Percentiles rank a stretch among this genome's conserved stretches.
Conservation (phyloP, 192 early-diverging fungal genomes). For the Podila clonocystis region DNA sequence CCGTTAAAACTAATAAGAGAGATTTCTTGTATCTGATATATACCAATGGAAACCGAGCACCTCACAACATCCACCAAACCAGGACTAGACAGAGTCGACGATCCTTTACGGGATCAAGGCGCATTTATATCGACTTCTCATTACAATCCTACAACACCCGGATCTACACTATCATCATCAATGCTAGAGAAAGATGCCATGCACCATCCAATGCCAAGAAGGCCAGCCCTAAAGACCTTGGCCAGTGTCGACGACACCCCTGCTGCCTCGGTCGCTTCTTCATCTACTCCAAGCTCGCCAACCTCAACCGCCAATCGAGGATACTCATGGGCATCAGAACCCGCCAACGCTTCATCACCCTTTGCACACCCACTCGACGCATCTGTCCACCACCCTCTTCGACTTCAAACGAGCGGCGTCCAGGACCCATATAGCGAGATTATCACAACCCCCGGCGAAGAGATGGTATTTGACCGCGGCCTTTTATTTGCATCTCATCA, state of each 20-base stretch:
- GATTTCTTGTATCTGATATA: too few species aligned
- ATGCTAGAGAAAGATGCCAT: neutral
- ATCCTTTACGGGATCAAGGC: neutral
- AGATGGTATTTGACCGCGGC: slow-evolving; percentile 28
- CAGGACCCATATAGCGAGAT: neutral
- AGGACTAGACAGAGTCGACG: neutral
- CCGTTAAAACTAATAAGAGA: too few species aligned
- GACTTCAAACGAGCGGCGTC: neutral
- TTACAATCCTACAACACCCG: neutral
- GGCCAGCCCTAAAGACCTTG: too few species aligned
- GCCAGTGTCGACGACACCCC: slow-evolving; percentile 21
- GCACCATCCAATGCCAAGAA: too few species aligned
- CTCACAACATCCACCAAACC: too few species aligned
- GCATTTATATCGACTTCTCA: neutral
- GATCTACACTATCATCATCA: neutral
- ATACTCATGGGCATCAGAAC: slow-evolving; percentile 1
- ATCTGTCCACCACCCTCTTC: neutral
- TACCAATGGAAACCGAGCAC: too few species aligned
- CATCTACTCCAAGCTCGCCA: slow-evolving; percentile 6
- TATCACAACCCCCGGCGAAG: slow-evolving; percentile 18
- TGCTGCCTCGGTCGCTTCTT: slow-evolving; percentile 6
- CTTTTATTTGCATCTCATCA: slow-evolving; percentile 11
- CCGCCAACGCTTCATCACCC: slow-evolving; percentile 2
- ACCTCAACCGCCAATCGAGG: neutral
- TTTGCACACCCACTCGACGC: slow-evolving; percentile 23